Evolutionary conservation across 2,329 filamentous ascomycete genomes (phyloP).

Genomic region (Chrysoporthe austroafricana): DNA sequence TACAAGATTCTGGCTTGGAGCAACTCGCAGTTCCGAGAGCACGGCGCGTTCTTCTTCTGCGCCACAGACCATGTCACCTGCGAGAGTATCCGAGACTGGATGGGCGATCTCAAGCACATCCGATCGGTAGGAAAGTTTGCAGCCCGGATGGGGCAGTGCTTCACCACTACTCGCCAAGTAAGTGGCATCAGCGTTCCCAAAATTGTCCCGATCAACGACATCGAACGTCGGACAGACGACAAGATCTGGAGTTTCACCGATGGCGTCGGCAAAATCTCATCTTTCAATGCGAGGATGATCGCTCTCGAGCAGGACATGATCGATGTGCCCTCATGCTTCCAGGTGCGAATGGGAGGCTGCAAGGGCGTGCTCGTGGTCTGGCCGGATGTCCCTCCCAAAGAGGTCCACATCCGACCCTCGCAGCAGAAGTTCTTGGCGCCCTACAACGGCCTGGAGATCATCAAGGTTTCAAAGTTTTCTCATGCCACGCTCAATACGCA

Average conservation of each 20-base stretch:
- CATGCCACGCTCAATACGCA: conserved; percentile 86
- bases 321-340: conserved; percentile 77
- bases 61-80: conserved; percentile 69
- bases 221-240: conserved; percentile 61
- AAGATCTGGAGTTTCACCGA: conserved; percentile 75
- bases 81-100: conserved; percentile 78
- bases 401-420: conserved; percentile 79
- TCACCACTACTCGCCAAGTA: conserved; percentile 86
- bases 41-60: conserved; percentile 92
- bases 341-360: conserved; percentile 89
- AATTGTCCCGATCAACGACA: conserved; percentile 67
- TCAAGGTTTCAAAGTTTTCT: conserved; percentile 76
- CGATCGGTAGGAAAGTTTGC: conserved; percentile 85
- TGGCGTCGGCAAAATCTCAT: conserved; percentile 91
- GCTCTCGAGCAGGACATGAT: conserved; percentile 69
- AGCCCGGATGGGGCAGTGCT: conserved; percentile 89
- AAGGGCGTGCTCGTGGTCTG: conserved; percentile 87
- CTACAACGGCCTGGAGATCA: conserved; percentile 80
- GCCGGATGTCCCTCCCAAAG: conserved; percentile 65
- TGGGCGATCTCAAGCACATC: conserved; percentile 85
- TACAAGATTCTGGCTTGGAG: conserved; percentile 94
- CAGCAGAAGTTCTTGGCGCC: conserved; percentile 83
- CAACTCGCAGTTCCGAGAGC: conserved; percentile 91
- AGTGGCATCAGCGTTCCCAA: conserved; percentile 63
- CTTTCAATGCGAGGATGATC: conserved; percentile 73